Conservation (phyloP, 148 eudicot genomes). For the Selenicereus undatus region DNA sequence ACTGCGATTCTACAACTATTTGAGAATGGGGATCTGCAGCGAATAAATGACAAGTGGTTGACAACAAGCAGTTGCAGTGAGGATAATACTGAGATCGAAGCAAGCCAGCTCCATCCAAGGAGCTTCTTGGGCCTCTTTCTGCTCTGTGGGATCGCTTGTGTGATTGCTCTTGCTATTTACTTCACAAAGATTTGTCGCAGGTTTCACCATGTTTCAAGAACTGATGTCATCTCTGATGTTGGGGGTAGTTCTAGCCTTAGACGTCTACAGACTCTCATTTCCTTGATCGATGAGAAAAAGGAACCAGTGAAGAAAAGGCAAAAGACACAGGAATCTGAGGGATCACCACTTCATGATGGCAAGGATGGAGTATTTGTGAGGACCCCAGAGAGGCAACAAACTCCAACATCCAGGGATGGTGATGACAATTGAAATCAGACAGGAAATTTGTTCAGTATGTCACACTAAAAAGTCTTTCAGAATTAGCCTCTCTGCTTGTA, state of each 20-base stretch:
- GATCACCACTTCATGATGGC: not conserved
- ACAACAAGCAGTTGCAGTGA: constrained; percentile 56
- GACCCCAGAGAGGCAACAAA: not conserved
- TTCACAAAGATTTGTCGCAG: constrained; percentile 49
- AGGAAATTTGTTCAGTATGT: not conserved
- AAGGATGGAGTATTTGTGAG: not conserved
- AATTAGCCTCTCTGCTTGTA: too few species aligned
- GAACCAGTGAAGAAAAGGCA: constrained; percentile 44
- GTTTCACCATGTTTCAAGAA: constrained; percentile 29
- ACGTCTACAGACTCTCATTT: constrained; percentile 50
- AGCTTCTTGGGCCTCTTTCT: constrained; percentile 91
- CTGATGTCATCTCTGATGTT: constrained; percentile 21
- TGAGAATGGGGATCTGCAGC: constrained; percentile 88
- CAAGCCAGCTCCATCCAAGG: constrained; percentile 69
- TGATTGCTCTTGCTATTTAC: constrained; percentile 56
- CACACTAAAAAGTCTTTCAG: not conserved
- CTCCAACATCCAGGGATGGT: not conserved
- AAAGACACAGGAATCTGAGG: constrained; percentile 21
- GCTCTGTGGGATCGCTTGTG: constrained; percentile 67
- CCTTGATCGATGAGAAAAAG: constrained; percentile 76
- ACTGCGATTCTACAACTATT: constrained; percentile 79
- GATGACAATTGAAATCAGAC: not conserved
- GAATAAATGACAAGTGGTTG: constrained; percentile 96
- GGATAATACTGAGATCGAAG: constrained; percentile 69
- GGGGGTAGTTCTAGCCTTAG: constrained; percentile 41